Conservation (phyloP, 2,329 filamentous ascomycete genomes). For the Pseudocercospora musae region DNA sequence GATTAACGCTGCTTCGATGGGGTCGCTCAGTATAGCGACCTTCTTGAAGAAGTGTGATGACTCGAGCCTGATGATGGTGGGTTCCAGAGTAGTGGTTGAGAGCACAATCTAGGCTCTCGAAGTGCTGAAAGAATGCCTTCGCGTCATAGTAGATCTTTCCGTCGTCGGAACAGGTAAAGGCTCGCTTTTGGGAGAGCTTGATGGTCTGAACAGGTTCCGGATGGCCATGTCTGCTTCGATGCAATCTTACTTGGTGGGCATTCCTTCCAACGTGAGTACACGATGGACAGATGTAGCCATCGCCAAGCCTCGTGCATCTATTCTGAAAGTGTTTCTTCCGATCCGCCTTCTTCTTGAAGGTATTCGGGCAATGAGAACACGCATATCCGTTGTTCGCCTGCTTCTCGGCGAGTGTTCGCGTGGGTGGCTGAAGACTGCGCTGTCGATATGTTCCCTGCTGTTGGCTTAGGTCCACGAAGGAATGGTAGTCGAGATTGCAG, state of each 20-base stretch:
- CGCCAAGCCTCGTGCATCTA: slow-evolving; percentile 7
- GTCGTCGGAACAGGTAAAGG: slow-evolving; percentile 7
- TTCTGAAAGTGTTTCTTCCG: slow-evolving; percentile 7
- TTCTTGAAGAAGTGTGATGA: slow-evolving; percentile 6
- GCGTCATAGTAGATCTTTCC: slow-evolving; percentile 2
- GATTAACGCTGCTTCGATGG: not conserved
- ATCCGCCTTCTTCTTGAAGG: slow-evolving; percentile 8
- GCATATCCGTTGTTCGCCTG: slow-evolving; percentile 8
- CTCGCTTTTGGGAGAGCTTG: not conserved
- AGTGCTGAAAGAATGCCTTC: slow-evolving; percentile 7
- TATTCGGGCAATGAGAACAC: slow-evolving; percentile 8
- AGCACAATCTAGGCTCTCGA: slow-evolving; percentile 1
- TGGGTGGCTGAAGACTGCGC: not conserved
- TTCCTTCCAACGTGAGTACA: slow-evolving; percentile 6
- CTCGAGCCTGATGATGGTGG: slow-evolving; percentile 4
- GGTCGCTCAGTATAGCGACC: not conserved
- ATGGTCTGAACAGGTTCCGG: not conserved
- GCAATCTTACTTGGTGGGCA: not conserved
- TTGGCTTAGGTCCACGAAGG: not conserved
- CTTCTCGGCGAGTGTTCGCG: not conserved
- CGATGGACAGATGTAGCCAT: slow-evolving; percentile 1
- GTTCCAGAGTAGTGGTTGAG: slow-evolving; percentile 6
- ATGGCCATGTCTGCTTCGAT: slow-evolving; percentile 4
- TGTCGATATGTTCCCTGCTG: not conserved
- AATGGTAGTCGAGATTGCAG: not conserved